These are phyloP conservation scores for Tardiomyces blankii DNA, from an alignment of 1,139 yeast species.

Conservation along the genomic window DNA sequence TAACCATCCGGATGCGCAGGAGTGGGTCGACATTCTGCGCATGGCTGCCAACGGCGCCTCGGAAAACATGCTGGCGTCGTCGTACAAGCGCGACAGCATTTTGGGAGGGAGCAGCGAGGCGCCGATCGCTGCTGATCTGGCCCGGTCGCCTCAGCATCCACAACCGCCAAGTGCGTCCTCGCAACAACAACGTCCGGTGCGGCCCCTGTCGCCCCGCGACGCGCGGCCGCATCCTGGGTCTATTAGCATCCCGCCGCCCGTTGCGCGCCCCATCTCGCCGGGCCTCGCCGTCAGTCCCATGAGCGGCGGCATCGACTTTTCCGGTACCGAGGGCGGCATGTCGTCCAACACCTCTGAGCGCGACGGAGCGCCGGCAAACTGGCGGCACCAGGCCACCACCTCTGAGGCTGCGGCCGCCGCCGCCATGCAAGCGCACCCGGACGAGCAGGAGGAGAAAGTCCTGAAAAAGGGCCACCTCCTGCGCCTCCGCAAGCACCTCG, in stretches of 20 bases:
- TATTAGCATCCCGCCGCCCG: constrained; percentile 5
- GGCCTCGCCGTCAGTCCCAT: constrained; percentile 1
- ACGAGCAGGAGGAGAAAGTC: constrained; percentile 24
- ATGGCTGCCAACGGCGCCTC: constrained; percentile 21
- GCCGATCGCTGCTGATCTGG: constrained; percentile 1
- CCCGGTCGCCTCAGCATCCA: constrained; percentile 4
- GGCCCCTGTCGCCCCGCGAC: constrained; percentile 1
- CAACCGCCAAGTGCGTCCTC: no score
- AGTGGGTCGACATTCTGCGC: constrained; percentile 33
- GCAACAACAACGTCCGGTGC: constrained; percentile 1
- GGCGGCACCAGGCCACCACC: constrained; percentile 2
- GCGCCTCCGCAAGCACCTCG: constrained; percentile 33
- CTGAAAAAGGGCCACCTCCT: constrained; percentile 35
- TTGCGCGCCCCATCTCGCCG: background rate
- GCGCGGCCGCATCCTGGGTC: constrained; percentile 3
- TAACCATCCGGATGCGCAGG: constrained; percentile 25
- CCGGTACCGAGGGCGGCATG: constrained; percentile 14
- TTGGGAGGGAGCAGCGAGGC: no score
- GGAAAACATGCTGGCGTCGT: constrained; percentile 14
- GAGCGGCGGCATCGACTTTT: constrained; percentile 3
- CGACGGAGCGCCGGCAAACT: constrained; percentile 2
- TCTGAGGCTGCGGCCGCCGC: background rate
- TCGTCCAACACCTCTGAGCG: constrained; percentile 21
- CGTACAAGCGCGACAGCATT: constrained; percentile 13
- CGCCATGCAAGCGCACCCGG: background rate